Evolutionary conservation across 2,329 filamentous ascomycete species (phyloP).

Genomic region (Talaromyces sp.): DNA sequence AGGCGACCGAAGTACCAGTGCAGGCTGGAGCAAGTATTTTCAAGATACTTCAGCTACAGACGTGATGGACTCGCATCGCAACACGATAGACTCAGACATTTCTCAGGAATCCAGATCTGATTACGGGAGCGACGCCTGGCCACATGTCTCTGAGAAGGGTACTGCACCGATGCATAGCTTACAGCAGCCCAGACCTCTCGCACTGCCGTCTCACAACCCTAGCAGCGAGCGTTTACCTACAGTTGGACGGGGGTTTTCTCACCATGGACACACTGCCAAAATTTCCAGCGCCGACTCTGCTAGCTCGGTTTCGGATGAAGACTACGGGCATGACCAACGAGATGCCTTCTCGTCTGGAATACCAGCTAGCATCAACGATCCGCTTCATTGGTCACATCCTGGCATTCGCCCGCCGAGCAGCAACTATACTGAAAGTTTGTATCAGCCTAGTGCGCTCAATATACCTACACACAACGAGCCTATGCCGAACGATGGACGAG

Average conservation of each 20-base stretch:
- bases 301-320: constrained; percentile 32
- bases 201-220: constrained; percentile 24
- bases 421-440: constrained; percentile 35
- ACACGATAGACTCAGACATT: constrained; percentile 19
- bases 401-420: constrained; percentile 24
- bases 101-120: constrained; percentile 28
- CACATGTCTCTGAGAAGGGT: constrained; percentile 17
- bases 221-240: constrained; percentile 31
- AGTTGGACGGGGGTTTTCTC: constrained; percentile 26
- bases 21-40: constrained; percentile 47
- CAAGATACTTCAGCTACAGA: constrained; percentile 28
- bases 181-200: constrained; percentile 33
- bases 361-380: constrained; percentile 20
- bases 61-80: constrained; percentile 20
- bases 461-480: constrained; percentile 13
- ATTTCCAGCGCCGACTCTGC: constrained; percentile 40
- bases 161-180: constrained; percentile 16
- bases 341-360: constrained; percentile 23
- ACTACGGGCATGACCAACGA: constrained; percentile 19
- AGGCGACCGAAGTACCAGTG: constrained; percentile 39
- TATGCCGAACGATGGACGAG: constrained; percentile 12
- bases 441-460: constrained; percentile 20
- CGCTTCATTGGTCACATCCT: constrained; percentile 15
- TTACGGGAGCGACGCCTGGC: constrained; percentile 36
- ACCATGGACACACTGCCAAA: constrained; percentile 35